Base-by-base conservation (phyloP, 2,329 filamentous ascomycete genomes). In the Fusarium subglutinans region DNA sequence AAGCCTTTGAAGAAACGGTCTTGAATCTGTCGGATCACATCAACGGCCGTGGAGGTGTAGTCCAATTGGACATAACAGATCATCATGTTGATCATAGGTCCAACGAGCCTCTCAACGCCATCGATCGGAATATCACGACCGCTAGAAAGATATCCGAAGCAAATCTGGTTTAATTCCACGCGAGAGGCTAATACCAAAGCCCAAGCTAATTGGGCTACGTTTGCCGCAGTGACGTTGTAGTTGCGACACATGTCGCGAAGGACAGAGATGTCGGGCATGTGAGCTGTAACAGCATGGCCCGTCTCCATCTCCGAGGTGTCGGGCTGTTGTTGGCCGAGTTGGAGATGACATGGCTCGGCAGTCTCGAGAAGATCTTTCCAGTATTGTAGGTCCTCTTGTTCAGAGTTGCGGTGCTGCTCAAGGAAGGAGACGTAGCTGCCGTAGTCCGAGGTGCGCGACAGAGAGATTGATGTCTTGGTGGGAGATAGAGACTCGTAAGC, bases 61-160 rank as follows among this genome's bases (percentile, higher is more conserved):
- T 59, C 43, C 15, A 59, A 18, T 24, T 59, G 43, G 2, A 51
- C 44, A 37, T 51, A 38, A 1, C 43, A 59, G 8, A 59, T 59
- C 56, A 51, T 59, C 43, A 59, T 59, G 5, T 59, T 59, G 20
- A 59, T 59, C 56, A 59, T 59, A 4, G 56, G 56, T 5, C 56
- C 56, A 4, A 59, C 56, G 5, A 59, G 44, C 2, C 44, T 50
- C 2, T 59, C 56, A 15, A 59, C 44, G 12, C 44, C 33, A 20
- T 51, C 33, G 26, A 59, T 51, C 1, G 56, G 56, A 17, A 59
- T 59, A 5, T 59, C 56, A 2, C 56, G 56, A 9, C 56, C 56
- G 6, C 56, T 59, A 2, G 56, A 59, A n/a, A 59, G 56, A 4
- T 59, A 59, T 0, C 56, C 56, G 2, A 51, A 59, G 9, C 56